Base-by-base conservation (phyloP, 2,329 filamentous ascomycete species). In the Aspergillus chevalieri region DNA sequence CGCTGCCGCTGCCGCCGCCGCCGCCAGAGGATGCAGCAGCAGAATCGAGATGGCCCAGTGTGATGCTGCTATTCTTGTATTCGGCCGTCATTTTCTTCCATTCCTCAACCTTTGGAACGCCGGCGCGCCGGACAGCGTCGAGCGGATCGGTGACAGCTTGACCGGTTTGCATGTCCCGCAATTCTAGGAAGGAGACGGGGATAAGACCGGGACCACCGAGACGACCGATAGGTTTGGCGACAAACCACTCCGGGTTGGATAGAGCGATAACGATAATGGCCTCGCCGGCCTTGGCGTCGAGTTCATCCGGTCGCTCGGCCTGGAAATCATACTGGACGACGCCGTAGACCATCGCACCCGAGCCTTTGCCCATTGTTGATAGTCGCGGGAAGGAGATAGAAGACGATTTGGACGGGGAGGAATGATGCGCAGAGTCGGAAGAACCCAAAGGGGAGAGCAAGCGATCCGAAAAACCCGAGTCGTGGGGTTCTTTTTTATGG, bases 41-140 rank as follows among this genome's bases (percentile, higher is more conserved):
- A 53, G 56, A 66, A 49, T 92, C 89, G 58, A 94, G 92, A 71
- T 92, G 95, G 58, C 93, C 93, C 39, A 98, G 76, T 0, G 91
- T 92, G 65, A 98, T 97, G 72, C 93, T 97, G 68, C 91, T 95
- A 68, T 97, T 96, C 77, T 98, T 98, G 74, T 98, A 98, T 56
- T 96, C 92, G 49, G 92, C 92, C 0, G 93, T 91, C 89, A 96
- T 96, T 74, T 94, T 95, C 77, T 98, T 98, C 93, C 93, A 98
- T 63, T 98, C 93, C 66, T 98, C 93, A 3, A 98, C 93, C 62
- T 85, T 86, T 10, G 93, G 93, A 6, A 98, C 91, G 17, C 92
- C 91, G 1, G 93, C 93, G 59, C 85, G 84, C 60, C 83, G 82
- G 49, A 98, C 89, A 1, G 93, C 92, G 26, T 91, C 91, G 22